These are phyloP conservation scores for Diaporthe ilicicola DNA, from an alignment of 2,329 filamentous ascomycete species.

Conservation along the genomic window DNA sequence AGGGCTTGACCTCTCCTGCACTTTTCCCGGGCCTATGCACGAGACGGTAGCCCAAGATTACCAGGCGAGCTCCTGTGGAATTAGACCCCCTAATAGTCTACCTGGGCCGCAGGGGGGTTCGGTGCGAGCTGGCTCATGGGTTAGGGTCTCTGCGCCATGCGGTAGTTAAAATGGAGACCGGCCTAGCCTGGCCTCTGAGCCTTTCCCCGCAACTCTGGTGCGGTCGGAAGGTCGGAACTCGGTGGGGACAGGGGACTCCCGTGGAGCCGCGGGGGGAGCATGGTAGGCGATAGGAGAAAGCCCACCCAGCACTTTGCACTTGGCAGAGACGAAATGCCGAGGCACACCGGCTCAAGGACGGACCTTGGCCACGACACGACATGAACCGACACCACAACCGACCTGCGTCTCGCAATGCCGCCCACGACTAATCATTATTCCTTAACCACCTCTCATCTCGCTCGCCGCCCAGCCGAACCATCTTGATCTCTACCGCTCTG, in stretches of 20 bases:
- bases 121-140: too few species aligned
- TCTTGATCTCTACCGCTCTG: neutral
- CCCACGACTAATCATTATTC: neutral
- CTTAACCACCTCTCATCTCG: neutral
- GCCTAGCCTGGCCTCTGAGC: neutral
- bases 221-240: neutral
- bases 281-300: neutral
- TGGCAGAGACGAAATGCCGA: constrained; percentile 16
- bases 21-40: too few species aligned
- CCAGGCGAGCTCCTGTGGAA: too few species aligned
- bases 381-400: constrained; percentile 20
- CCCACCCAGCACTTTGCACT: neutral
- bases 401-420: constrained; percentile 12
- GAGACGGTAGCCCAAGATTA: too few species aligned
- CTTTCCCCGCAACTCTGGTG: constrained; percentile 7
- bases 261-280: constrained; percentile 1
- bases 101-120: too few species aligned
- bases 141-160: neutral
- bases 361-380: constrained; percentile 24
- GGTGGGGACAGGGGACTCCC: constrained; percentile 1
- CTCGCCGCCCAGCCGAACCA: neutral
- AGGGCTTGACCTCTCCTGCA: neutral
- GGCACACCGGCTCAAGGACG: constrained; percentile 19
- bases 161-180: neutral
- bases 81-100: neutral